Percentiles rank a stretch among this genome's conserved stretches.
These are phyloP conservation scores for Paracorniculantispora psalliotae DNA, from an alignment of 2,329 filamentous ascomycete species.

Conservation along the genomic window DNA sequence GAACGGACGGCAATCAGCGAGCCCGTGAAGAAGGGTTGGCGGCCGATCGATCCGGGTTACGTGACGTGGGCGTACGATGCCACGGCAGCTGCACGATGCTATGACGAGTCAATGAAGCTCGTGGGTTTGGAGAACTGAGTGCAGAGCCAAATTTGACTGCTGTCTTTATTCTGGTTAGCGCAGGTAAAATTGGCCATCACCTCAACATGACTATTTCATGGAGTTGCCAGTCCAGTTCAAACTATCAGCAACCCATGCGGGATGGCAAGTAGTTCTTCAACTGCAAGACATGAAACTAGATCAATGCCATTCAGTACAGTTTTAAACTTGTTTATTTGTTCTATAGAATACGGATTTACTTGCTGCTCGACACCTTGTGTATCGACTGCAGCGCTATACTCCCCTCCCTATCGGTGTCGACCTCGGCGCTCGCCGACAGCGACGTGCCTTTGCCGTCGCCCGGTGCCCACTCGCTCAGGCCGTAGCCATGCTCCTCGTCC, in stretches of 20 bases:
- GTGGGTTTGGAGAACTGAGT: neutral
- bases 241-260: too few species aligned
- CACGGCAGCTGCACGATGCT: neutral
- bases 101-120: neutral
- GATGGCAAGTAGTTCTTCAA: too few species aligned
- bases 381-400: neutral
- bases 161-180: too few species aligned
- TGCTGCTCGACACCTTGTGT: neutral
- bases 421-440: neutral
- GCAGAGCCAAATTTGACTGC: neutral
- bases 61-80: constrained; percentile 5
- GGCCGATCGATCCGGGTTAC: neutral
- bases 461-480: neutral
- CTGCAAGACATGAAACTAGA: neutral
- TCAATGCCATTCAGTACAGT: neutral
- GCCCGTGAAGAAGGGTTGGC: neutral
- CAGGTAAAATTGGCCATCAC: too few species aligned
- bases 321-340: neutral
- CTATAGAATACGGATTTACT: neutral
- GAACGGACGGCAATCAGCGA: constrained; percentile 22
- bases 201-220: too few species aligned
- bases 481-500: neutral
- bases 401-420: neutral
- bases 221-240: too few species aligned
- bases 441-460: neutral